phyloP scores from a whole-genome alignment of 805 yeast genomes.

The Pichia membranifaciens region DNA sequence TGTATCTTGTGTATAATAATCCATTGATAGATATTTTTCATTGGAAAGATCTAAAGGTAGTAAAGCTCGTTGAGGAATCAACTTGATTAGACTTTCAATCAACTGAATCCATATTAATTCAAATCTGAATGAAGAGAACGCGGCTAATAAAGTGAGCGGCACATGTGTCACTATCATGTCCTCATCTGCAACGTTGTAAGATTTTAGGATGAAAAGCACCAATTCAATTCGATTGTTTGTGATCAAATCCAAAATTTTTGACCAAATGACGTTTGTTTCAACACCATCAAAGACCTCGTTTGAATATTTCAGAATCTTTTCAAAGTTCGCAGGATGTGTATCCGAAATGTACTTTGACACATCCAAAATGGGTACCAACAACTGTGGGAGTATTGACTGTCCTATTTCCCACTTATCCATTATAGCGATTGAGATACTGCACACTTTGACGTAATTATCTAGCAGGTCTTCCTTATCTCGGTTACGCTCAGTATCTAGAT shows the following conservation, averaged over 20 bases:
- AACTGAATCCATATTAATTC: slow-evolving; percentile 35
- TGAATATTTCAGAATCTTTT: slow-evolving; percentile 52
- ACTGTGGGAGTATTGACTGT: slow-evolving; percentile 57
- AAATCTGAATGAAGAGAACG: slow-evolving; percentile 30
- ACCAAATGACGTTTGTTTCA: slow-evolving; percentile 77
- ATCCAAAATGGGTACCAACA: slow-evolving; percentile 60
- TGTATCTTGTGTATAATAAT: slow-evolving; percentile 4
- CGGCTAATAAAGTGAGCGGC: slow-evolving; percentile 57
- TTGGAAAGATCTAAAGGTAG: slow-evolving; percentile 45
- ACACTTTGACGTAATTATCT: slow-evolving; percentile 42
- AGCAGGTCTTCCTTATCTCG: slow-evolving; percentile 16
- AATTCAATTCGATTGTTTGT: slow-evolving; percentile 38
- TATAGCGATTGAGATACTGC: slow-evolving; percentile 61
- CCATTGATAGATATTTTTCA: slow-evolving; percentile 11
- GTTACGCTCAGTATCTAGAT: slow-evolving; percentile 22
- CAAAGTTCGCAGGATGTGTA: slow-evolving; percentile 26
- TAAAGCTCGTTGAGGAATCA: slow-evolving; percentile 61
- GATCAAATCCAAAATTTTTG: slow-evolving; percentile 45
- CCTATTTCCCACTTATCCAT: slow-evolving; percentile 97
- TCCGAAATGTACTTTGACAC: slow-evolving; percentile 32
- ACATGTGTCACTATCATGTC: slow-evolving; percentile 75
- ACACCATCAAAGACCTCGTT: slow-evolving; percentile 77
- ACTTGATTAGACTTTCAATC: slow-evolving; percentile 38
- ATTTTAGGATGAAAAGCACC: slow-evolving; percentile 51
- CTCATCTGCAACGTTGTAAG: slow-evolving; percentile 77